Percentiles rank a stretch among this genome's conserved stretches.
These are phyloP conservation scores for Calocera cornea DNA, from an alignment of 768 basidiomycete species.

Conservation along the genomic window DNA sequence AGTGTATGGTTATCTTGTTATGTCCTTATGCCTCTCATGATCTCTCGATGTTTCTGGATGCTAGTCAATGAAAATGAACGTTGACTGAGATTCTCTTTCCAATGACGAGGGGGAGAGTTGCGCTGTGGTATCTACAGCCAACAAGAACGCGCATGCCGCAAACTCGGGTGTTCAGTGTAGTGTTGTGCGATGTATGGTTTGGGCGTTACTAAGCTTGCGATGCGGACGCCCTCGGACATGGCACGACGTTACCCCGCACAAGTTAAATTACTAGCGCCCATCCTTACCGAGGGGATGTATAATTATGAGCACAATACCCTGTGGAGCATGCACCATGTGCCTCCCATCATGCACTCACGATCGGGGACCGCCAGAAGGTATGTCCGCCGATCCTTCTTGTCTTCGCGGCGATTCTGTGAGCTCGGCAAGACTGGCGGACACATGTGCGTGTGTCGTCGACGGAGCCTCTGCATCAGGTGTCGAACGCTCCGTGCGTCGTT, in stretches of 20 bases:
- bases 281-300: not conserved
- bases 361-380: not conserved
- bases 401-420: not conserved
- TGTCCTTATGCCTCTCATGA: not conserved
- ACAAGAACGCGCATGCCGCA: too few species aligned
- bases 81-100: too few species aligned
- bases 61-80: not conserved
- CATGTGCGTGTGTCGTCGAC: not conserved
- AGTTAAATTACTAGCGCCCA: not conserved
- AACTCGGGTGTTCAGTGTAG: too few species aligned
- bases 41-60: not conserved
- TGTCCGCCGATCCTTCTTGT: not conserved
- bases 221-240: not conserved
- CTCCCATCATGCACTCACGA: not conserved
- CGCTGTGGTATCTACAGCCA: too few species aligned
- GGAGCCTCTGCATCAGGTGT: not conserved
- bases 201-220: too few species aligned
- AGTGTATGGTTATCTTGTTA: not conserved
- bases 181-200: too few species aligned
- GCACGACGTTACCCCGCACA: not conserved
- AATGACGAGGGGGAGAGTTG: too few species aligned
- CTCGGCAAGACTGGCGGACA: not conserved
- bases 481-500: too few species aligned
- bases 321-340: not conserved
- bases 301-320: not conserved